These are phyloP conservation scores for Sugiyamaella mastotermitis DNA, from an alignment of 805 yeast genomes.

Conservation along the genomic window DNA sequence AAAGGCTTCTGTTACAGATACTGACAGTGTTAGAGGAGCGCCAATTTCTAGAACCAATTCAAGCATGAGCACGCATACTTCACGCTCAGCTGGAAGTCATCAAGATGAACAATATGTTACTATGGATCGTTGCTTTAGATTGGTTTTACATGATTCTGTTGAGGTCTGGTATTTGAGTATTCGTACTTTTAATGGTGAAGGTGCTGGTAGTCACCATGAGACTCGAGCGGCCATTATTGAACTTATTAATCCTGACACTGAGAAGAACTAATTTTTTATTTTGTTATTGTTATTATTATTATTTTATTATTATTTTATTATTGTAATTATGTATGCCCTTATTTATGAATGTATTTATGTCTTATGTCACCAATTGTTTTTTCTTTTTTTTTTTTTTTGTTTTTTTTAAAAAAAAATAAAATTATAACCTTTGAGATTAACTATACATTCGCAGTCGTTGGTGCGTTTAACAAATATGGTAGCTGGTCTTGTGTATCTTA, in stretches of 20 bases:
- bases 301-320: no score
- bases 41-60: background rate
- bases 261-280: no score
- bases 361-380: no score
- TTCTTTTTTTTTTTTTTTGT: no score
- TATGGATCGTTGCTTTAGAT: background rate
- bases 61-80: background rate
- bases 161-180: slow-evolving; percentile 3
- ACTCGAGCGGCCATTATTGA: background rate
- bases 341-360: no score
- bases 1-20: background rate
- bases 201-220: background rate
- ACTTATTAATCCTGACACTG: background rate
- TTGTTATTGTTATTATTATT: no score
- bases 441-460: no score
- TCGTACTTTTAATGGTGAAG: slow-evolving; percentile 2
- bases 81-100: background rate
- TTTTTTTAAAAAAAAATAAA: no score
- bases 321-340: no score
- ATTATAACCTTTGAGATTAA: no score
- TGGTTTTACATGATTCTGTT: background rate
- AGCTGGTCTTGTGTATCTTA: no score
- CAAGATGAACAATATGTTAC: background rate
- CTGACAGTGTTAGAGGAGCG: background rate
- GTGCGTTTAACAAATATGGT: no score